Conservation (phyloP, 2,329 filamentous ascomycete genomes). For the Venturia oleaginea region DNA sequence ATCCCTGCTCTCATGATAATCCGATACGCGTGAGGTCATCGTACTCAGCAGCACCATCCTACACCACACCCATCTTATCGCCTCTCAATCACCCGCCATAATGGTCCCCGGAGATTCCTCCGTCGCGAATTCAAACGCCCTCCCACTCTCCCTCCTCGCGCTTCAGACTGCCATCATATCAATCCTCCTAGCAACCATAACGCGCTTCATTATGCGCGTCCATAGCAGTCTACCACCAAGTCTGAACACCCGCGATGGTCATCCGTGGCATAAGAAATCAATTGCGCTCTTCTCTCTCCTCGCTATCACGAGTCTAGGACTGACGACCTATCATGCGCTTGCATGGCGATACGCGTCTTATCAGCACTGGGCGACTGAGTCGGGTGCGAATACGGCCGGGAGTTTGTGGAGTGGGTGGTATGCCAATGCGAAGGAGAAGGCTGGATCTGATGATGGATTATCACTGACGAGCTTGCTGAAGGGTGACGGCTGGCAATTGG, state of each 20-base stretch:
- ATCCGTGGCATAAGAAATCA: conserved; percentile 23
- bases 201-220: conserved; percentile 24
- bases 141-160: conserved; percentile 25
- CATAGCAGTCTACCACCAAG: conserved; percentile 26
- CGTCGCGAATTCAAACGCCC: conserved; percentile 24
- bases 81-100: not conserved
- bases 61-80: not conserved
- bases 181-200: conserved; percentile 23
- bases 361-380: conserved; percentile 39
- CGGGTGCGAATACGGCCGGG: conserved; percentile 32
- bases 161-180: conserved; percentile 25
- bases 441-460: conserved; percentile 16
- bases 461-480: conserved; percentile 4
- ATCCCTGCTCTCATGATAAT: not conserved
- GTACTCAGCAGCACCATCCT: too few relatives aligned
- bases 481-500: conserved; percentile 28
- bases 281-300: conserved; percentile 34
- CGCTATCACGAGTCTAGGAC: conserved; percentile 37
- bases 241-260: conserved; percentile 25
- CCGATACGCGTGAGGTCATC: not conserved
- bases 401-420: conserved; percentile 33
- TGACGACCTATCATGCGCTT: conserved; percentile 37
- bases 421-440: conserved; percentile 26
- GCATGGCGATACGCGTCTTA: conserved; percentile 41
- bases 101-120: conserved; percentile 30